These are phyloP conservation scores for Alternaria panax DNA, from an alignment of 2,329 filamentous ascomycete genomes.

Conservation along the genomic window DNA sequence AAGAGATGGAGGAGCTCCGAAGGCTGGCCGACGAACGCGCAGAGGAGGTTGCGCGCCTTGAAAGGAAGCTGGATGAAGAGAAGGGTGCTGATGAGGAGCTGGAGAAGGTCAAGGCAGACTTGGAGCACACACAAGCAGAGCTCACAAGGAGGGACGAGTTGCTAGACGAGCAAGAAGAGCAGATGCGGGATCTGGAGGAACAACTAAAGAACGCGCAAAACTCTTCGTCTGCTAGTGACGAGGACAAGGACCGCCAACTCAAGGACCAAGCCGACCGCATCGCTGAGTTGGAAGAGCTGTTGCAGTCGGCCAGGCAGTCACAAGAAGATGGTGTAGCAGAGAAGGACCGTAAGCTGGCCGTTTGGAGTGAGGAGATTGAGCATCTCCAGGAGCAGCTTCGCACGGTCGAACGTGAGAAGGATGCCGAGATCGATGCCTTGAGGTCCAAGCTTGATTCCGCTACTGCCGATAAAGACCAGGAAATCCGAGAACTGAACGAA, in stretches of 20 bases:
- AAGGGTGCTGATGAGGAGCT: conserved; percentile 43
- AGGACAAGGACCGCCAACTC: conserved; percentile 43
- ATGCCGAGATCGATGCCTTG: conserved; percentile 53
- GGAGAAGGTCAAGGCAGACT: conserved; percentile 45
- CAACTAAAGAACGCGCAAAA: conserved; percentile 43
- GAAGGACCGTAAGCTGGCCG: conserved; percentile 38
- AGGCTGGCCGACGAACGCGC: conserved; percentile 54
- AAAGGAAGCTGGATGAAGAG: conserved; percentile 45
- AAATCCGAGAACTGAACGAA: conserved; percentile 59
- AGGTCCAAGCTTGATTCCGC: conserved; percentile 52
- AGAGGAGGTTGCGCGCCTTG: conserved; percentile 45
- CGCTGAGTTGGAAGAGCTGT: conserved; percentile 36
- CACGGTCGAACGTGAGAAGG: conserved; percentile 43
- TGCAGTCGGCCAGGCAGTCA: conserved; percentile 35
- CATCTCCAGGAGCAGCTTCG: conserved; percentile 44
- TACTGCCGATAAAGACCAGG: conserved; percentile 52
- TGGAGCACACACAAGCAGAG: conserved; percentile 47
- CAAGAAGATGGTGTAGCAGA: conserved; percentile 33
- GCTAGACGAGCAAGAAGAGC: conserved; percentile 49
- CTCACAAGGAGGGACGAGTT: conserved; percentile 43
- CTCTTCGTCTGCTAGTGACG: conserved; percentile 35
- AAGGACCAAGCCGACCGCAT: conserved; percentile 41
- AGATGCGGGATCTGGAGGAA: conserved; percentile 45
- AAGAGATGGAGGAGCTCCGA: conserved; percentile 62
- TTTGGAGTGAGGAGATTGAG: conserved; percentile 45